Evolutionary conservation across 352 stramenopile species (phyloP).

Genomic region (Pythium periplocum): DNA sequence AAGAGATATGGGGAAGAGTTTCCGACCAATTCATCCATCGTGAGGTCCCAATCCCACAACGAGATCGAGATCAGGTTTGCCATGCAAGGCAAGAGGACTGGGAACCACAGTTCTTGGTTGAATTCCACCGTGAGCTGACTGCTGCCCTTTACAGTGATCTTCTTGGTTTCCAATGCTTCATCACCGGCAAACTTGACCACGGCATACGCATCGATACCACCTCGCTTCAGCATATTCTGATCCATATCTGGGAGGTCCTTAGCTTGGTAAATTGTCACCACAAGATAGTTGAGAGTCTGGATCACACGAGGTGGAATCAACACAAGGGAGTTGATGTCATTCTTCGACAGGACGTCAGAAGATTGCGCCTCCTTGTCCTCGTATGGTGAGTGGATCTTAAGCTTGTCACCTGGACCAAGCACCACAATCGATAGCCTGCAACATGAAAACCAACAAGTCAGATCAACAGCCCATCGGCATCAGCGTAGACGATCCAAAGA

Average conservation of each 20-base stretch:
- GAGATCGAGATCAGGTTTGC: constrained; percentile 80
- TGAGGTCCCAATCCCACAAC: constrained; percentile 79
- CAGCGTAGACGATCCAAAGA: neutral
- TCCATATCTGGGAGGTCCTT: constrained; percentile 86
- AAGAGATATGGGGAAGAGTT: constrained; percentile 72
- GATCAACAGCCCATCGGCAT: neutral
- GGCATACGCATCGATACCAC: constrained; percentile 82
- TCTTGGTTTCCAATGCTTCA: constrained; percentile 61
- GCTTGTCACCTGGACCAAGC: constrained; percentile 78
- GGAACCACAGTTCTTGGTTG: constrained; percentile 87
- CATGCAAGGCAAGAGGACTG: constrained; percentile 74
- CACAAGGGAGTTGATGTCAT: constrained; percentile 77
- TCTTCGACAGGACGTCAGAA: constrained; percentile 14
- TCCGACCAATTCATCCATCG: constrained; percentile 62
- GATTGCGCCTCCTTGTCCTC: constrained; percentile 30
- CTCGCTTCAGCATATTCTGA: constrained; percentile 47
- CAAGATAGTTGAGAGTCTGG: constrained; percentile 67
- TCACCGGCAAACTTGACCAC: constrained; percentile 72
- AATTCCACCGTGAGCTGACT: constrained; percentile 38
- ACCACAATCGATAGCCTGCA: constrained; percentile 80
- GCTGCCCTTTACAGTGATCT: constrained; percentile 59
- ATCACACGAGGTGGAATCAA: constrained; percentile 73
- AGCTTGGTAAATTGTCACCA: constrained; percentile 70
- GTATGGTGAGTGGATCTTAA: constrained; percentile 48
- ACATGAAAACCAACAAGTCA: constrained; percentile 5